Conservation (phyloP, 768 basidiomycete genomes). For the Leccinum uliginosum region DNA sequence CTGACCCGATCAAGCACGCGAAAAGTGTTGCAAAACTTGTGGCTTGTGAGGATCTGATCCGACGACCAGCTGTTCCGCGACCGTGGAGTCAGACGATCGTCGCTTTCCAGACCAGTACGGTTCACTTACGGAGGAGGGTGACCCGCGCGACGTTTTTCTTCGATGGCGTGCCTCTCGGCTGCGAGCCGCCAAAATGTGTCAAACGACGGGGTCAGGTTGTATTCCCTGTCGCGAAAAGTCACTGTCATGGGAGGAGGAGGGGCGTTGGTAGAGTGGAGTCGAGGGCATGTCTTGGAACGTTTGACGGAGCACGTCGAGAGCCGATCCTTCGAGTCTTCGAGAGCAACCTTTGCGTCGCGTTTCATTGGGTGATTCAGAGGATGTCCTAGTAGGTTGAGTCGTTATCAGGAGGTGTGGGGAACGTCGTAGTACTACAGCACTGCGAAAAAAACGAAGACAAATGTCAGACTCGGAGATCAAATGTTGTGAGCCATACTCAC, state of each 20-base stretch:
- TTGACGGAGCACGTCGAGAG: slow-evolving; percentile 17
- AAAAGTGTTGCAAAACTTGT: slow-evolving; percentile 71
- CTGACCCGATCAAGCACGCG: slow-evolving; percentile 68
- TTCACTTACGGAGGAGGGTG: slow-evolving; percentile 47
- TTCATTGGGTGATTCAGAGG: slow-evolving; percentile 10
- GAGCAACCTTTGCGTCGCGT: slow-evolving; percentile 10
- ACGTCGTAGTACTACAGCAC: neutral
- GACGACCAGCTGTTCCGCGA: slow-evolving; percentile 58
- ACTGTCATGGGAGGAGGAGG: slow-evolving; percentile 25
- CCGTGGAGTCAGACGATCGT: slow-evolving; percentile 11
- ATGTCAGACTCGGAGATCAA: neutral
- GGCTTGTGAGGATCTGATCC: slow-evolving; percentile 50
- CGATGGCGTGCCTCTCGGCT: slow-evolving; percentile 54
- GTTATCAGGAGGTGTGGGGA: neutral
- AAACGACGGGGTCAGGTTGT: slow-evolving; percentile 49
- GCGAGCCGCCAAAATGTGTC: slow-evolving; percentile 60
- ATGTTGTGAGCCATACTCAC: neutral
- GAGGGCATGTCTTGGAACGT: slow-evolving; percentile 20
- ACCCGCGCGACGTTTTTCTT: slow-evolving; percentile 50
- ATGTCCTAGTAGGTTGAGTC: no score
- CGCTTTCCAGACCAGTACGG: neutral
- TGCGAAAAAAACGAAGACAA: neutral
- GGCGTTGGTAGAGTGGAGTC: slow-evolving; percentile 12
- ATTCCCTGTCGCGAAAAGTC: slow-evolving; percentile 34
- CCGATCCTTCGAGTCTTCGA: slow-evolving; percentile 6